These are phyloP conservation scores for Candida morakotiae DNA, from an alignment of 805 yeast species.

Conservation along the genomic window DNA sequence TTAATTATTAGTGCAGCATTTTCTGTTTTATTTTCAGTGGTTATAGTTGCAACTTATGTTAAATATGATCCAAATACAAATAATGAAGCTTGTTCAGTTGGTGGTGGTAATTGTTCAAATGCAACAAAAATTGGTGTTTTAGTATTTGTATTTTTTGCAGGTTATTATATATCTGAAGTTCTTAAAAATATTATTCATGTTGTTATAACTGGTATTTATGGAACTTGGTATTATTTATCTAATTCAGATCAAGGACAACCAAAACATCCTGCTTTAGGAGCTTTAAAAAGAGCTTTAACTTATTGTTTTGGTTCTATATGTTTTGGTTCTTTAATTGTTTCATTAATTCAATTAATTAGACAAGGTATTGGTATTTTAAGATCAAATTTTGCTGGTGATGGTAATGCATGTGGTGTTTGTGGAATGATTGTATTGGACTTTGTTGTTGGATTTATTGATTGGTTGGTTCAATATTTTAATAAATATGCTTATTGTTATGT, in stretches of 20 bases:
- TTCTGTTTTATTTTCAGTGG: constrained; percentile 60
- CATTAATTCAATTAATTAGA: constrained; percentile 63
- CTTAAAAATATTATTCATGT: constrained; percentile 76
- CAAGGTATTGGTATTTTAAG: constrained; percentile 51
- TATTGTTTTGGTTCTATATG: constrained; percentile 89
- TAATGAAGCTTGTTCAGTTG: constrained; percentile 52
- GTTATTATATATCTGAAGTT: constrained; percentile 80
- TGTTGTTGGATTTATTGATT: constrained; percentile 61
- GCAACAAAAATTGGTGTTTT: constrained; percentile 64
- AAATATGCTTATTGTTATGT: constrained; percentile 85
- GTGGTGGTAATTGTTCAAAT: constrained; percentile 50
- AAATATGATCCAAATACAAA: constrained; percentile 59
- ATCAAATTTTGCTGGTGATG: constrained; percentile 48
- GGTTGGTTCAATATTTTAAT: constrained; percentile 82
- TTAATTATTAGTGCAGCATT: constrained; percentile 57
- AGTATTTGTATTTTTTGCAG: constrained; percentile 75
- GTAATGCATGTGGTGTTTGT: constrained; percentile 50
- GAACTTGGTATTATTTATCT: constrained; percentile 86
- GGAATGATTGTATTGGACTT: constrained; percentile 53
- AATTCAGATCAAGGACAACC: constrained; percentile 78
- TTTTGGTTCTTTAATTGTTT: constrained; percentile 74
- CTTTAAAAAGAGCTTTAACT: constrained; percentile 75
- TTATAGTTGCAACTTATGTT: constrained; percentile 72
- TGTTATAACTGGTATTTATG: constrained; percentile 78
- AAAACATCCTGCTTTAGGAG: constrained; percentile 71